Evolutionary conservation across 129 eudicot species (phyloP), one percentile per base, ranked within the genome.

Genomic region (Escallonia rubra): DNA sequence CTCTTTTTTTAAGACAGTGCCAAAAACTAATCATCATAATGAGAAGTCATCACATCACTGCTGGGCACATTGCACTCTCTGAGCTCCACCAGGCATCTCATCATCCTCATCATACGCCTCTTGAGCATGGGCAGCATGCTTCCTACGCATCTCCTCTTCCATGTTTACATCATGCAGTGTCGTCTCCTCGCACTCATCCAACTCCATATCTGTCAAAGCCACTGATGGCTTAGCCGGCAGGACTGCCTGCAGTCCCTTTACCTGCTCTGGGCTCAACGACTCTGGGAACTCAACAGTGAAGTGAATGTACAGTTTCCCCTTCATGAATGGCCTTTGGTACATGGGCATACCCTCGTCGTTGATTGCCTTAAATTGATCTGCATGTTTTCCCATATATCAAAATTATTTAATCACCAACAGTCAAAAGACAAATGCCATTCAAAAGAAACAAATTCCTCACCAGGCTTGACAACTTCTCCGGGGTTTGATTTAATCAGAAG

Each of bases 31-130:
- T 49, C 9, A 10, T 49, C 34, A 23, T 23, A 23, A 23, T 23
- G 34, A 1, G 4, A 56, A 56, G 10, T 53, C 47, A 53, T 72
- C 77, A 89, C 47, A 53, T 72, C 77, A 89, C 86, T 89, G 96
- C 51, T 89, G 96, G 45, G 96, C 94, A 77, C 96, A 90, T 61
- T 90, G 96, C n/a, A 89, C 96, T 80, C 92, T 83, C 55, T 89
- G 96, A 7, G 76, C 96, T 14, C 88, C 88, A 39, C 81, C 89
- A 8, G 44, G 84, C 90, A 76, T 81, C 0, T 86, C 93, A 0
- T 89, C 96, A 2, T 89, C 96, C 70, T 89, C 96, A 40, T 89
- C 87, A 7, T 85, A 83, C 0, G 92, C 96, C 66, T 85, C 96
- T 40, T 78, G 82, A 62, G 78, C 57, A 7, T 70, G 84, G 3